Evolutionary conservation across 1,139 yeast species (phyloP), one percentile per base, ranked within the genome.

Genomic region (Pichia sp.): DNA sequence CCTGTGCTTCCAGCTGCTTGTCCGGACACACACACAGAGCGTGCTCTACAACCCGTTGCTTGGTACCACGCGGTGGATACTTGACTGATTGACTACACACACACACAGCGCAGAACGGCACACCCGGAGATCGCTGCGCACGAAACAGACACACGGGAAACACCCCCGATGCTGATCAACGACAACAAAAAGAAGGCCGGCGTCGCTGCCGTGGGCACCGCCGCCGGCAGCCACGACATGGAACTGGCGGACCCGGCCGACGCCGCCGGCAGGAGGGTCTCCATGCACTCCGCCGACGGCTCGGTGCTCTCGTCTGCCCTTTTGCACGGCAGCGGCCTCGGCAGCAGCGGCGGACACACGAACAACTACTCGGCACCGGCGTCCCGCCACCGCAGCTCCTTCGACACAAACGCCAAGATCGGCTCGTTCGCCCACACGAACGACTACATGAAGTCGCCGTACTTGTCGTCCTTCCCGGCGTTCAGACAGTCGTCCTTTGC

Each of bases 351-450:
- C 26, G 26, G 26, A 23, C 26, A 23, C 26, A 23, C 26, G 26
- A 23, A 23, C 26, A 23, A 46, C 30, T 31, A 42, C 31, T 42
- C 26, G 38, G 42, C 31, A 5, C 40, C 49, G 29, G 19, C 38
- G 11, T 32, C 26, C 23, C 38, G 34, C 26, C 48, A 41, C 15
- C 44, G 54, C 41, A 45, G 43, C 30, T 52, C 54, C 7, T 38
- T 48, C 19, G 54, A 52, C 23, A 30, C 54, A 16, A 52, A 48
- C 34, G 30, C 49, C 2, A 52, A 45, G 41, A 29, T 52, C 16
- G 54, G 54, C 11, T 47, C 54, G 1, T 40, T 45, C 30, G 40
- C 38, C 10, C 54, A 50, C 34, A 11, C 53, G 29, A 50, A 48
- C 49, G 54, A 52, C 19, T 7, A 16, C 31, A 23, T 32, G 15